Base-by-base conservation (phyloP, 495 filamentous ascomycete species). In the Penicillium psychrofluorescens region DNA sequence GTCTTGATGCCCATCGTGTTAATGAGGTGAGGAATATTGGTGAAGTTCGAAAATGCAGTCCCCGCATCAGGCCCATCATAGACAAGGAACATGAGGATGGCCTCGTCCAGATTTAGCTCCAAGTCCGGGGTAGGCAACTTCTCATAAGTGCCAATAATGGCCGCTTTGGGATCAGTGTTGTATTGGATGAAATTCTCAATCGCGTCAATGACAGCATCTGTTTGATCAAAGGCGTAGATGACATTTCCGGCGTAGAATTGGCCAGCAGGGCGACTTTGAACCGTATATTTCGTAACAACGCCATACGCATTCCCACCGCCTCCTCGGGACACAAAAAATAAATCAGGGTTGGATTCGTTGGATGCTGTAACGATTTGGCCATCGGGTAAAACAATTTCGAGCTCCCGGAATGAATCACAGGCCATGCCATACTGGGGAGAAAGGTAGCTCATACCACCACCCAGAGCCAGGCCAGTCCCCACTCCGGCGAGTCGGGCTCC, bases 301-400 rank as follows among this genome's bases (percentile, higher is more conserved):
- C 66, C 74, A 44, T 76, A 78, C 30, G 67, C 74, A 37, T 73
- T 70, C 7, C 62, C 60, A 13, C 76, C 75, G 8, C 66, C 66
- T 8, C 78, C 78, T 10, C 77, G 67, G 28, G 78, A 61, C 4
- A 68, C 70, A 15, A 72, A 83, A 64, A 80, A 83, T 10, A 83
- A 70, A 40, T 83, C 79, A 0, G 71, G 41, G 48, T 83, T 74
- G 34, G 63, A 57, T 4, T 61, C 53, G 7, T 68, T 49, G 15
- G 70, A 72, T 3, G 75, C 75, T 0, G 66, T 77, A 2, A 69
- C 60, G 11, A 71, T 67, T 14, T 57, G 35, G 7, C 77, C 78
- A 30, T 71, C 62, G 6, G 77, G 70, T 0, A 76, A 74, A 15
- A 82, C 65, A 38, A 81, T 76, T 28, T 61, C 52, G 29, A 61